Percentiles rank a stretch among this genome's conserved stretches.
Conservation (phyloP, 148 eudicot species). For the Pouteria glomerata region DNA sequence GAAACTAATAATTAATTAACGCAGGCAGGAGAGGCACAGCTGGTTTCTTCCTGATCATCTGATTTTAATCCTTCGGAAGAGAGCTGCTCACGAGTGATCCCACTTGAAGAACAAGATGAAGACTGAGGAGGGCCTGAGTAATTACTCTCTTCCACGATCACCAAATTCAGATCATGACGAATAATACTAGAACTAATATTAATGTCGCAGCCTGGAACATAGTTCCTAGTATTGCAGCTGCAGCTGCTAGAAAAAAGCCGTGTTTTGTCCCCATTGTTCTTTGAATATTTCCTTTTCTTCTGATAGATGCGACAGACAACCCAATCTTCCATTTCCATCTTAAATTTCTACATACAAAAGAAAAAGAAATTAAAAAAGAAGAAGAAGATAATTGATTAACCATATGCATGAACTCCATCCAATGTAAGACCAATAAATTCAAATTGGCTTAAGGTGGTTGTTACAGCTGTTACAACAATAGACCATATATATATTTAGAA, state of each 20-base stretch:
- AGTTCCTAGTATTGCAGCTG: too few relatives aligned
- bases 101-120: slow-evolving; percentile 17
- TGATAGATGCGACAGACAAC: slow-evolving; percentile 4
- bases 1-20: too few relatives aligned
- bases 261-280: slow-evolving; percentile 1
- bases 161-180: slow-evolving; percentile 7
- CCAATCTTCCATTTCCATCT: slow-evolving; percentile 3
- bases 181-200: background rate
- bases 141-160: slow-evolving; percentile 7
- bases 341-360: background rate
- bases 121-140: slow-evolving; percentile 26
- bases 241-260: too few relatives aligned
- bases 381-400: background rate
- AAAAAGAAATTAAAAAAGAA: background rate
- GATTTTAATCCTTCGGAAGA: too few relatives aligned
- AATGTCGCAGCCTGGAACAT: background rate
- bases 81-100: background rate
- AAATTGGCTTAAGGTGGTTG: too few relatives aligned
- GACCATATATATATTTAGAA: too few relatives aligned
- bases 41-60: slow-evolving; percentile 4
- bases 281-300: slow-evolving; percentile 21
- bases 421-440: too few relatives aligned
- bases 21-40: too few relatives aligned
- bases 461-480: too few relatives aligned
- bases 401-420: too few relatives aligned